Conservation (phyloP, 2,329 filamentous ascomycete genomes). For the Ascochyta pisi region DNA sequence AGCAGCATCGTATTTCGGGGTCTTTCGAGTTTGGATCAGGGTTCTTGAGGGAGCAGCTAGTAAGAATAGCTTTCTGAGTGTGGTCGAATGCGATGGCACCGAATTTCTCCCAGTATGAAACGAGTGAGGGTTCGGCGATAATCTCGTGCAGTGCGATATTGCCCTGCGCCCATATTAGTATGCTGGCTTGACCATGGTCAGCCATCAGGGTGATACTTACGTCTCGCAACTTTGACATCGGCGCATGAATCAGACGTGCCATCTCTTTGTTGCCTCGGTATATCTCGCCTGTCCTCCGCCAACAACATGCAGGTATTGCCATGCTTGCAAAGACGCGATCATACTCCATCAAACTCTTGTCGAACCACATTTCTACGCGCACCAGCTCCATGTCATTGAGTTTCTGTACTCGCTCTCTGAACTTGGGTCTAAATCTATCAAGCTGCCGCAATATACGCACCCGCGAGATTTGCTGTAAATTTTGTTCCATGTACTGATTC, state of each 20-base stretch:
- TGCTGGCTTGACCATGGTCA: not conserved
- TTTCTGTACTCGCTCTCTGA: constrained; percentile 90
- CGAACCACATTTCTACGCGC: constrained; percentile 99
- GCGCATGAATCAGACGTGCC: constrained; percentile 93
- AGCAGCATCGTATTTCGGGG: constrained; percentile 87
- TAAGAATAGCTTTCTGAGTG: constrained; percentile 91
- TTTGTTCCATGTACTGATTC: constrained; percentile 87
- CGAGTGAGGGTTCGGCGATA: constrained; percentile 90
- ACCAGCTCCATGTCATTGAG: constrained; percentile 94
- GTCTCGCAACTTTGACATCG: constrained; percentile 88
- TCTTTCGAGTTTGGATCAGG: constrained; percentile 67
- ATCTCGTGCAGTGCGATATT: constrained; percentile 96
- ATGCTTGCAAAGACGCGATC: constrained; percentile 98
- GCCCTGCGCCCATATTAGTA: constrained; percentile 65
- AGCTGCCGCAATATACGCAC: constrained; percentile 92
- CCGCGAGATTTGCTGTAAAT: constrained; percentile 81
- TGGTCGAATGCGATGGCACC: constrained; percentile 96
- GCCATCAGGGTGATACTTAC: constrained; percentile 61
- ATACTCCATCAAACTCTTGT: constrained; percentile 94
- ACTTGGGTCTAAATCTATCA: constrained; percentile 92
- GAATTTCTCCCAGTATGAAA: constrained; percentile 99
- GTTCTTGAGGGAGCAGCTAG: constrained; percentile 88
- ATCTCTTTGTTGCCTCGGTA: constrained; percentile 98
- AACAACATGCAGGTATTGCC: constrained; percentile 97
- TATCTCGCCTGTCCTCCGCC: constrained; percentile 95